These are phyloP conservation scores for Protomyces pachydermus DNA, from an alignment of 1,139 yeast species.

Conservation along the genomic window DNA sequence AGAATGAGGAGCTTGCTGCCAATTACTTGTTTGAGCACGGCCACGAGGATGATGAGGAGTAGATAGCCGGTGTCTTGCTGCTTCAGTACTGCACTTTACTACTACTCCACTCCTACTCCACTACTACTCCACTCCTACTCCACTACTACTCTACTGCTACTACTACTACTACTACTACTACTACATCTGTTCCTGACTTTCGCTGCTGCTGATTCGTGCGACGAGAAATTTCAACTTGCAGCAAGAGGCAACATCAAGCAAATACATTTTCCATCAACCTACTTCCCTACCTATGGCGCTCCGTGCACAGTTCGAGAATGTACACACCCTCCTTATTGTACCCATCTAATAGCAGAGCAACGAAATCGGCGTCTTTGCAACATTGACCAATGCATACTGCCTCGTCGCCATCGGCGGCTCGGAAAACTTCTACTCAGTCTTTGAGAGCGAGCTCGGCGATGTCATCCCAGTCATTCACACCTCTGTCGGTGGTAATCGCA, in stretches of 20 bases:
- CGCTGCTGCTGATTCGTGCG: not conserved
- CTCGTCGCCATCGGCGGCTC: conserved; percentile 97
- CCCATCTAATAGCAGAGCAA: not conserved
- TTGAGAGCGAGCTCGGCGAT: conserved; percentile 96
- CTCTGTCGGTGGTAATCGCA: conserved; percentile 96
- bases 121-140: not conserved
- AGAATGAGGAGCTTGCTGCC: conserved; percentile 72
- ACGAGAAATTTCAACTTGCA: not conserved
- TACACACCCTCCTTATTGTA: not conserved
- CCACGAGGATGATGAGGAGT: conserved; percentile 38
- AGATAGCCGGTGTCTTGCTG: not conserved
- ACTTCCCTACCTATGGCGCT: conserved; percentile 3
- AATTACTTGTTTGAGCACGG: conserved; percentile 36
- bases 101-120: too few relatives aligned
- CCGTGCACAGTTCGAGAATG: conserved; percentile 26
- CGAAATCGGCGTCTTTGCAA: conserved; percentile 88
- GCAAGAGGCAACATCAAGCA: not conserved
- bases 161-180: not conserved
- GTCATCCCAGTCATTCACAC: conserved; percentile 94
- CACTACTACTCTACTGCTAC: not conserved
- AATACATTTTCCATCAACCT: not conserved
- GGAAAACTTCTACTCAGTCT: conserved; percentile 94
- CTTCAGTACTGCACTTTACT: not conserved
- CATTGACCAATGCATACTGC: conserved; percentile 92
- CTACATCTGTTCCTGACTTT: not conserved